These are phyloP conservation scores for Acer campestre DNA, from an alignment of 345 rosid genomes.

Conservation along the genomic window DNA sequence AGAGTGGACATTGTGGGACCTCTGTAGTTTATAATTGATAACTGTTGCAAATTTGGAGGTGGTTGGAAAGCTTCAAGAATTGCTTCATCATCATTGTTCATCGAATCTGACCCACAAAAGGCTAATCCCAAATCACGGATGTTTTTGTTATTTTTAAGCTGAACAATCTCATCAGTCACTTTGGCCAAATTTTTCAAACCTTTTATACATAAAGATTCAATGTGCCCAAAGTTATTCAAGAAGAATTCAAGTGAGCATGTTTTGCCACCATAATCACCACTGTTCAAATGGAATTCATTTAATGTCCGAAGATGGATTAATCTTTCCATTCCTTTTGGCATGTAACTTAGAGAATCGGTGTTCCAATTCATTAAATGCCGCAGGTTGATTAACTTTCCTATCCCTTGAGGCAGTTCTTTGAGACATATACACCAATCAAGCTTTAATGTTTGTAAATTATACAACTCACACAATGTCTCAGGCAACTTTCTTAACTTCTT, in stretches of 20 bases:
- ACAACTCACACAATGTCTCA: no score
- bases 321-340: conserved; percentile 6
- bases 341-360: background rate
- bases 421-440: background rate
- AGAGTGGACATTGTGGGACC: background rate
- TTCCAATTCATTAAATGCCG: background rate
- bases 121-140: no score
- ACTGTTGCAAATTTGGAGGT: conserved; percentile 18
- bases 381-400: conserved; percentile 7
- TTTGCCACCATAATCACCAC: background rate
- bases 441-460: background rate
- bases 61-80: conserved; percentile 9
- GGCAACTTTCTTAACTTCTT: no score
- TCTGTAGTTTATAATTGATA: background rate
- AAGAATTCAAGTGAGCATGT: background rate
- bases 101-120: no score
- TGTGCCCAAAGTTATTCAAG: background rate
- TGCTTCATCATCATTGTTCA: background rate
- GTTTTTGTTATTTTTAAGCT: background rate
- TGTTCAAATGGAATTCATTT: background rate
- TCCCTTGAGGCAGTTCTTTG: background rate
- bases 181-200: background rate
- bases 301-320: background rate
- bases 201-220: background rate
- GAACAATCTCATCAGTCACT: background rate